Evolutionary conservation across 495 filamentous ascomycete genomes (phyloP), one percentile per base, ranked within the genome.

Genomic region (Letharia lupina): DNA sequence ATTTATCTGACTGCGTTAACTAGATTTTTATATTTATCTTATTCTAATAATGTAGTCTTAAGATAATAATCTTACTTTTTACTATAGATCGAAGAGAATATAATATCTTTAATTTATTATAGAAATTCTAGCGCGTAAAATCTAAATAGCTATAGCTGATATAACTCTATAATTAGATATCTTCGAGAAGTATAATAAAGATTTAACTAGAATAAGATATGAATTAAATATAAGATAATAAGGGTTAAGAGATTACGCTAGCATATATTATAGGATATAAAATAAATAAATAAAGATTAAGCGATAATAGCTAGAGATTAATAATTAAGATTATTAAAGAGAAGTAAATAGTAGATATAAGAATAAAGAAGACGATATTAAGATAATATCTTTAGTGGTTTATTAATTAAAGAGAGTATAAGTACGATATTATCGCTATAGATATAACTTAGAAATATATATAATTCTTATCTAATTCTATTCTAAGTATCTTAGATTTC

Each of bases 21-120:
- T 11, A 45, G 42, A n/a, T 42, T 61, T 10, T 4, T 40, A 40
- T n/a, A 61, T 42, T 61, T 3, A 9, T 3, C 13, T 23, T 23
- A 11, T 44, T 61, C 23, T 61, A n/a, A 5, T 61, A 7, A 61
- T 8, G 23, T 41, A 6, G 40, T n/a, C 40, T 61, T 42, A n/a
- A 61, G 40, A 61, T 40, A 40, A 3, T 61, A 11, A 61, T 61
- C 40, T 61, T n/a, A n/a, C 59, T 61, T 61, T 61, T 61, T 5
- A n/a, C 40, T 42, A n/a, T 40, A n/a, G 4, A 61, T 61, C 40
- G 59, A 7, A 44, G 40, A 61, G 40, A 8, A 52, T 52, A 15
- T 31, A 52, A 10, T 47, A 10, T 10, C 20, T 47, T 6, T 47
- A 9, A 52, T 52, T 10, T 52, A 13, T 52, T 52, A 12, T 7